Evolutionary conservation across 345 rosid genomes (phyloP), one percentile per base, ranked within the genome.

Genomic region (Melastoma malabathricum): DNA sequence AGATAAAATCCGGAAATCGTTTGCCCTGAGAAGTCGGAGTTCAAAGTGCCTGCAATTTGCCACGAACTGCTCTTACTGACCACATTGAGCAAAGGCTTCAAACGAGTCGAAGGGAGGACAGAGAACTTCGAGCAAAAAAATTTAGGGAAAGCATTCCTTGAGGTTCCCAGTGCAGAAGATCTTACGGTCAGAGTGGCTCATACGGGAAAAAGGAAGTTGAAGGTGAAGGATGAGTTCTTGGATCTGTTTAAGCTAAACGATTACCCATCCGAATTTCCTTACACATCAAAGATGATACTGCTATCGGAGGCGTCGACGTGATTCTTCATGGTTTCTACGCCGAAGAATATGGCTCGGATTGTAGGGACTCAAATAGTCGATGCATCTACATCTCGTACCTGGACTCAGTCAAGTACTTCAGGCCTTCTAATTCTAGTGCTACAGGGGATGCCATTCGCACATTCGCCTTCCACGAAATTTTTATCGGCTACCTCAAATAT

Each of bases 401-500:
- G 56, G 98, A 92, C 69, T 92, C 97, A 58, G 95, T 92, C 55
- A 92, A 92, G 71, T 92, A 92, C 63, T 92, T 92, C 51, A 75
- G 79, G 62, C 97, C 98, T 47, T 89, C 81, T 55, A 69, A 87
- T 50, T 76, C 72, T 70, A 68, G 88, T 60, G 86, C 69, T 50
- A 61, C 79, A 29, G 97, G 93, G 61, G 98, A 87, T 70, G 88
- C 95, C 54, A 86, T 92, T 18, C 93, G 95, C 49, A 82, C 97
- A 57, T 84, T 81, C 65, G 95, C 87, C 59, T 92, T 87, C 74
- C 97, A 92, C 64, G 98, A 92, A 76, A 83, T 86, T 57, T 70
- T 90, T 97, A 82, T 82, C 69, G 97, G 98, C 29, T 92, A 92
- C 74, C 95, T 92, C 62, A 95, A 87, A 55, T 81, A 79, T 64